Base-by-base conservation (phyloP, 352 stramenopile genomes). In the Pilasporangium apinafurcum region DNA sequence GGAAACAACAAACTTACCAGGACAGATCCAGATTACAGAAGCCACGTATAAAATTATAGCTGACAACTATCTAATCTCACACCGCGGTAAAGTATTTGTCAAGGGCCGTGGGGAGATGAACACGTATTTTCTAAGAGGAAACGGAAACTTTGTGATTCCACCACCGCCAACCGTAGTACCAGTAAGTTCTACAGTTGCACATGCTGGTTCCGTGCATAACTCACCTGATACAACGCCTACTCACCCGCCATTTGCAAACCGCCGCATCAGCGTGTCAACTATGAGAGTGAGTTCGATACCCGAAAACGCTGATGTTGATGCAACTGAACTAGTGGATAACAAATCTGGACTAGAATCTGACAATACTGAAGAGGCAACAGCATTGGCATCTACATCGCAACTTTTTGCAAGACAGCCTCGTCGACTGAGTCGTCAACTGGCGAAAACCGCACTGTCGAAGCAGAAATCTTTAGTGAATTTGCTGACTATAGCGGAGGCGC, bases 21-120 rank as follows among this genome's bases (percentile, higher is more conserved):
- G 80, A 0, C 72, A 86, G 31, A 95, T 95, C 27, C 83, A 95
- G 44, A 82, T 92, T 47, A 89, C 76, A 1, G 67, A 84, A 40
- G 56, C 69, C 4, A 89, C 81, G 4, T 51, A 86, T 58, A 54
- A 72, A 22, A 67, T 76, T 20, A 56, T 95, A 13, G 74, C 68
- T 43, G 59, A 83, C 33, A 84, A 68, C 22, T 93, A 88, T 46
- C 61, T 74, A 43, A 87, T 78, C 8, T 63, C 77, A 17, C 48
- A 81, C 22, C 61, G 83, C 16, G 78, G 80, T 44, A 88, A 83
- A 53, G 74, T 92, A 5, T 80, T 84, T 42, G 76, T 91, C 37
- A 90, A 93, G 50, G 83, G 81, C 22, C 58, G 78, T 34, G 81
- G 81, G 8, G 75, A 90, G 0, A 90, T 95, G 83, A 66, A 82